Conservation (phyloP, 2,329 filamentous ascomycete genomes). For the Rhynchosporium graminicola region DNA sequence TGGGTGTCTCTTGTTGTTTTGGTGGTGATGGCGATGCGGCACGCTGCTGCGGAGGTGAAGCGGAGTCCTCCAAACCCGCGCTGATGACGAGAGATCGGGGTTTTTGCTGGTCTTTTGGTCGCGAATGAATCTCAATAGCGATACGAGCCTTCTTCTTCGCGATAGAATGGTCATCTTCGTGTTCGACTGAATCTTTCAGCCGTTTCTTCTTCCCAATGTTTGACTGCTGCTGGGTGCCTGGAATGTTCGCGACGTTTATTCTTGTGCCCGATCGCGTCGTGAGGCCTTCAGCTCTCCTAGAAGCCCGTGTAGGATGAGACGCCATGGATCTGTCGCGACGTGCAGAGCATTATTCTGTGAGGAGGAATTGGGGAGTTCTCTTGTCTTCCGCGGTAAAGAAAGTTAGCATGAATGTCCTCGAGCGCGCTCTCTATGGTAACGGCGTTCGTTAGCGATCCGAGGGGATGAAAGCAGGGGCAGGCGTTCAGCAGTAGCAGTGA, state of each 20-base stretch:
- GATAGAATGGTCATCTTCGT: constrained; percentile 48
- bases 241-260: constrained; percentile 37
- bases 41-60: constrained; percentile 23
- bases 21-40: constrained; percentile 24
- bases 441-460: constrained; percentile 9
- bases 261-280: constrained; percentile 35
- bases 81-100: constrained; percentile 29
- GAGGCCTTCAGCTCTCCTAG: constrained; percentile 51
- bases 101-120: constrained; percentile 35
- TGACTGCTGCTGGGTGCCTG: constrained; percentile 33
- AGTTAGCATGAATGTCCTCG: constrained; percentile 10
- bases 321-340: constrained; percentile 47
- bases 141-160: constrained; percentile 54
- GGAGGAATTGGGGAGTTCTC: constrained; percentile 26
- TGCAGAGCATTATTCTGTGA: constrained; percentile 39
- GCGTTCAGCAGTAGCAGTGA: constrained; percentile 3
- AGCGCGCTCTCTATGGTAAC: constrained; percentile 7
- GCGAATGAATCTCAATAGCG: constrained; percentile 53
- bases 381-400: constrained; percentile 16
- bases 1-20: constrained; percentile 25
- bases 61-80: constrained; percentile 22
- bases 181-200: constrained; percentile 34
- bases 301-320: constrained; percentile 52
- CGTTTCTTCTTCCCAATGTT: constrained; percentile 33
- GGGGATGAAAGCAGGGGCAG: constrained; percentile 6